Conservation (phyloP, 495 filamentous ascomycete species). For the Clohesyomyces aquaticus region DNA sequence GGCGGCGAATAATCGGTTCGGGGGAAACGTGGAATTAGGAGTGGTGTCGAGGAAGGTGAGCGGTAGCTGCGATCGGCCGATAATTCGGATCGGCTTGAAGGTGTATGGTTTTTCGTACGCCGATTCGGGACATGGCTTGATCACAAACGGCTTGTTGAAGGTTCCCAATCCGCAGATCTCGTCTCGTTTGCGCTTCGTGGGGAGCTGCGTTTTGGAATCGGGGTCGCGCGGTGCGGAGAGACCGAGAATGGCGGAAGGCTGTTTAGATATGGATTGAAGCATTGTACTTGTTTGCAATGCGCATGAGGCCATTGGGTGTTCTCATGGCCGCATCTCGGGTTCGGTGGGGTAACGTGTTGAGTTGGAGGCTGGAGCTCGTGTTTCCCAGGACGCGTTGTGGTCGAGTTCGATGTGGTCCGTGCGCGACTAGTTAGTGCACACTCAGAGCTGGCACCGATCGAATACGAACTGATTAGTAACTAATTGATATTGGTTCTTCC, state of each 20-base stretch:
- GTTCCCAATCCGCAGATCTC: slow-evolving; percentile 19
- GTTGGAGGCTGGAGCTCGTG: background rate
- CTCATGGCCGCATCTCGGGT: slow-evolving; percentile 18
- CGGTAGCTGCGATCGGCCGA: slow-evolving; percentile 44
- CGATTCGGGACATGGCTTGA: slow-evolving; percentile 31
- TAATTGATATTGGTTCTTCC: no score
- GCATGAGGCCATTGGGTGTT: slow-evolving; percentile 22
- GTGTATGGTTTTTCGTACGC: slow-evolving; percentile 32
- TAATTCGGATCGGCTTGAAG: slow-evolving; percentile 38
- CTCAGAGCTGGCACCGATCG: no score
- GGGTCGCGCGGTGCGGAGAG: slow-evolving; percentile 27
- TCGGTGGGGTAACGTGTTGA: background rate
- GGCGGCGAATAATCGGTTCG: slow-evolving; percentile 45
- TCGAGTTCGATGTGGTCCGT: background rate
- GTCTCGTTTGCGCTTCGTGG: slow-evolving; percentile 38
- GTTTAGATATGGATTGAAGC: slow-evolving; percentile 20
- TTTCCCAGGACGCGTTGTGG: background rate
- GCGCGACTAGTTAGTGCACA: no score
- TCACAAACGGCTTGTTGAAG: slow-evolving; percentile 31
- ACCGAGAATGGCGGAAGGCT: slow-evolving; percentile 9
- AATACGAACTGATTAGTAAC: no score
- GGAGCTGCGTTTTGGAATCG: slow-evolving; percentile 22
- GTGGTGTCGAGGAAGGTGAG: slow-evolving; percentile 46
- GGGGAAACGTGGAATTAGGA: slow-evolving; percentile 7
- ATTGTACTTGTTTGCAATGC: slow-evolving; percentile 31